These are phyloP conservation scores for Xylariaceae sp. DNA, from an alignment of 2,329 filamentous ascomycete species.

Conservation along the genomic window DNA sequence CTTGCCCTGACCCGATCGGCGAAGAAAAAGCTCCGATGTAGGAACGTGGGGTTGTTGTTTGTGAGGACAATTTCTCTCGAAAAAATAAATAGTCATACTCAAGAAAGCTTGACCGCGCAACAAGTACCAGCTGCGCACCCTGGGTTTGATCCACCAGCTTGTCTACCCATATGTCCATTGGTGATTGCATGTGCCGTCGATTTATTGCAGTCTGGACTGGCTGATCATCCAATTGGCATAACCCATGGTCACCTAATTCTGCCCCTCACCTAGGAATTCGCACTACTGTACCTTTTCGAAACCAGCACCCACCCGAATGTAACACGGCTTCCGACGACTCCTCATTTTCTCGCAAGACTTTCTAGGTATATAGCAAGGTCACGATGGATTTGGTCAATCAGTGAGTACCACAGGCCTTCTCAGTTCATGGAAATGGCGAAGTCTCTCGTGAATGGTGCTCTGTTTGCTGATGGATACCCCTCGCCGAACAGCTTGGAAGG, in stretches of 20 bases:
- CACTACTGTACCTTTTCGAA: not conserved
- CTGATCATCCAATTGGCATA: too few relatives aligned
- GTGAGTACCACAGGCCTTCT: slow-evolving; percentile 31
- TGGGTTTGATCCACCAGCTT: too few relatives aligned
- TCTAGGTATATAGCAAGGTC: too few relatives aligned
- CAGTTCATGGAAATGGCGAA: not conserved
- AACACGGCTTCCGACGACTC: too few relatives aligned
- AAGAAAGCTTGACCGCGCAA: slow-evolving; percentile 5
- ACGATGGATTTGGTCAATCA: slow-evolving; percentile 52
- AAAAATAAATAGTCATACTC: slow-evolving; percentile 1
- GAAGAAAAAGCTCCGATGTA: slow-evolving; percentile 29
- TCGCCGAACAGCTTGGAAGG: slow-evolving; percentile 69
- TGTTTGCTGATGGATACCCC: slow-evolving; percentile 31
- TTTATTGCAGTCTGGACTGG: too few relatives aligned
- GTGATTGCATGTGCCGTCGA: too few relatives aligned
- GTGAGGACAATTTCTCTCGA: slow-evolving; percentile 13
- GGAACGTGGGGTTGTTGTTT: slow-evolving; percentile 34
- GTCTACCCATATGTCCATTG: too few relatives aligned
- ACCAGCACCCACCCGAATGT: too few relatives aligned
- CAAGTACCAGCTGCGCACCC: not conserved
- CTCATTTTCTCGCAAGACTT: too few relatives aligned
- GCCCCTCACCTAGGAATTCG: too few relatives aligned
- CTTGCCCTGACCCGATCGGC: too few relatives aligned
- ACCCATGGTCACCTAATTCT: too few relatives aligned
- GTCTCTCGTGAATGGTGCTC: slow-evolving; percentile 1